Base-by-base conservation (phyloP, 805 yeast species). In the Candida chauliodis region DNA sequence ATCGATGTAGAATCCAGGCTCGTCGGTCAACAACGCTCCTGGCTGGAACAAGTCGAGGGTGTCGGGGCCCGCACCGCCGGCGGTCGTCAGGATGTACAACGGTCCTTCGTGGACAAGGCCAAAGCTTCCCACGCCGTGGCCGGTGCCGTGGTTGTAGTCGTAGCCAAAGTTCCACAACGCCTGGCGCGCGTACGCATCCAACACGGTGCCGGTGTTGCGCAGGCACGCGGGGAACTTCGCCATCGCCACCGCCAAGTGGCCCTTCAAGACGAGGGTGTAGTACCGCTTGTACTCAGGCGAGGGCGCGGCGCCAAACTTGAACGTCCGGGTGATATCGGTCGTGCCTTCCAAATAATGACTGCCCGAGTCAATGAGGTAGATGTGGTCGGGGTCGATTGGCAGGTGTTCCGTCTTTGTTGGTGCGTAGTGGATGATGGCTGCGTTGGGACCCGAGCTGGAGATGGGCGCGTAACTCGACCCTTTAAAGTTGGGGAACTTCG, bases 61-160 rank as follows among this genome's bases (percentile, higher is more conserved):
- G 34, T 75, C 58, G n/a, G n/a, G n/a, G 10, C 3, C 13, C 5
- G 88, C 79, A 30, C 72, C 74, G 8, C 75, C 67, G 23, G 68
- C 62, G 18, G 75, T 62, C 11, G 72, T 64, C 42, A 84, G 86
- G 43, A 93, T 79, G 11, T 90, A 95, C 39, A 91, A 74, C 1
- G 98, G 98, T 0, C 95, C 93, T 54, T 95, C 96, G 58, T 93
- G 99, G 13, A 93, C 98, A 57, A 84, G 83, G 32, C 95, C 77
- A 56, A 74, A 91, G 15, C 90, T 74, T 2, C 96, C 98, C n/a
- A 93, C 84, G 4, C 99, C 99, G 60, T 93, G 99, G 2, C 98
- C 96, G 0, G 98, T 88, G 8, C 99, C 98, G 60, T 93, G 99
- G 46, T 81, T 77, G 57, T 85, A 93, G 56, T 86, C 93, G 34